Evolutionary conservation across 2,329 filamentous ascomycete species (phyloP).

Genomic region (Diatrype stigma): DNA sequence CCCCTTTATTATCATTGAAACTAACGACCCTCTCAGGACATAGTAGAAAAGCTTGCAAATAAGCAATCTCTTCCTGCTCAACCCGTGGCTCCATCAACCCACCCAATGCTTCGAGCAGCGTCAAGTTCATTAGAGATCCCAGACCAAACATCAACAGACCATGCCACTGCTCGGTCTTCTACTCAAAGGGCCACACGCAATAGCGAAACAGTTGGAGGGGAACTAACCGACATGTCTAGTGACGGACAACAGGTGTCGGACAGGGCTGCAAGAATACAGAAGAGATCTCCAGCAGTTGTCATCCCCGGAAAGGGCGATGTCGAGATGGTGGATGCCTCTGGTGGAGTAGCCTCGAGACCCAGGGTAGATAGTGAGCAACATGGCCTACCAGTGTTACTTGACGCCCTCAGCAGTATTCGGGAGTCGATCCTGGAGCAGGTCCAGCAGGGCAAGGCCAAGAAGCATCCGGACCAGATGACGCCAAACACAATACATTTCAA

Average conservation of each 20-base stretch:
- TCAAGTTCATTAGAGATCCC: constrained; percentile 17
- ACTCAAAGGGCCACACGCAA: constrained; percentile 10
- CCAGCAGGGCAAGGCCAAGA: constrained; percentile 22
- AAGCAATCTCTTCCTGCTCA: constrained; percentile 10
- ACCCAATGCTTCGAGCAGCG: constrained; percentile 15
- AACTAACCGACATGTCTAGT: constrained; percentile 5
- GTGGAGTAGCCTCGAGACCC: not conserved
- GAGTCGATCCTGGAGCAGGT: constrained; percentile 21
- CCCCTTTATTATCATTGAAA: not conserved
- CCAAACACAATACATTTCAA: constrained; percentile 22
- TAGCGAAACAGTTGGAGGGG: constrained; percentile 7
- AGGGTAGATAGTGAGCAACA: not conserved
- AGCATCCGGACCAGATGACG: constrained; percentile 24
- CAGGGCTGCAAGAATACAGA: constrained; percentile 18
- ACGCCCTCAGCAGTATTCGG: constrained; percentile 20
- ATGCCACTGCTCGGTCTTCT: constrained; percentile 7
- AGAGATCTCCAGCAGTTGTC: constrained; percentile 11
- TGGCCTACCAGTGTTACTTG: constrained; percentile 12
- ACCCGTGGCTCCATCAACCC: constrained; percentile 1
- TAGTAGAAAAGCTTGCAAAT: constrained; percentile 11
- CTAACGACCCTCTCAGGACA: constrained; percentile 8
- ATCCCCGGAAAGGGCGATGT: constrained; percentile 15
- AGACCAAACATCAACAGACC: constrained; percentile 14
- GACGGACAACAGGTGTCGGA: constrained; percentile 11
- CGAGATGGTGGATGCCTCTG: constrained; percentile 21